Conservation (phyloP, 305 asterid genomes). For the Fraxinus greggii region DNA sequence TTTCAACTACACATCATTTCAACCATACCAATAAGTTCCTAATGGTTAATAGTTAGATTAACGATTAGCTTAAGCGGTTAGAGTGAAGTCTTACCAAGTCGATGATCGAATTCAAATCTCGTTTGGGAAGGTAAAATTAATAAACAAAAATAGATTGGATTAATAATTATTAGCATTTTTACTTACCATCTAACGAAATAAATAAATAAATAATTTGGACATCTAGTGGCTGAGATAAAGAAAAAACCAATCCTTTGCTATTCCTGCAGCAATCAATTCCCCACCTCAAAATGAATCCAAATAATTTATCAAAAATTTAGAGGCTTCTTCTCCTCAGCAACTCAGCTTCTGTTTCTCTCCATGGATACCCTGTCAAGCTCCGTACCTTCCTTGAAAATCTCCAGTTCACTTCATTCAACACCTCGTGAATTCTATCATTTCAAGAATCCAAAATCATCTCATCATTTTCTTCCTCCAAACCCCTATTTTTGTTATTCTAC, state of each 20-base stretch:
- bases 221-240: not conserved
- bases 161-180: too few species aligned
- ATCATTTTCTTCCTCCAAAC: constrained; percentile 12
- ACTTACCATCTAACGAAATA: not conserved
- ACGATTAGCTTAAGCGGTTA: not conserved
- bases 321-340: not conserved
- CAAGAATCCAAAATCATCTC: constrained; percentile 15
- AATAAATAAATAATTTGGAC: not conserved
- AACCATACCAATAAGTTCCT: too few species aligned
- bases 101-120: too few species aligned
- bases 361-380: constrained; percentile 33
- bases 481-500: not conserved
- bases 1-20: not conserved
- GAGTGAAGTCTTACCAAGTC: not conserved
- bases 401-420: not conserved
- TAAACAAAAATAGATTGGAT: too few species aligned
- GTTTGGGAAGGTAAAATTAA: not conserved
- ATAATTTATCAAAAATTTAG: not conserved
- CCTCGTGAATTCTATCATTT: constrained; percentile 14
- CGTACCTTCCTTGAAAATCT: constrained; percentile 15
- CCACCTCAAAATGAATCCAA: not conserved
- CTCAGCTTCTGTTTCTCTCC: not conserved
- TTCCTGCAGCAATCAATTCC: not conserved
- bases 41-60: not conserved
- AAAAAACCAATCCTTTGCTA: not conserved